These are phyloP conservation scores for Pilaira anomala DNA, from an alignment of 192 early-diverging fungal species.

Conservation along the genomic window DNA sequence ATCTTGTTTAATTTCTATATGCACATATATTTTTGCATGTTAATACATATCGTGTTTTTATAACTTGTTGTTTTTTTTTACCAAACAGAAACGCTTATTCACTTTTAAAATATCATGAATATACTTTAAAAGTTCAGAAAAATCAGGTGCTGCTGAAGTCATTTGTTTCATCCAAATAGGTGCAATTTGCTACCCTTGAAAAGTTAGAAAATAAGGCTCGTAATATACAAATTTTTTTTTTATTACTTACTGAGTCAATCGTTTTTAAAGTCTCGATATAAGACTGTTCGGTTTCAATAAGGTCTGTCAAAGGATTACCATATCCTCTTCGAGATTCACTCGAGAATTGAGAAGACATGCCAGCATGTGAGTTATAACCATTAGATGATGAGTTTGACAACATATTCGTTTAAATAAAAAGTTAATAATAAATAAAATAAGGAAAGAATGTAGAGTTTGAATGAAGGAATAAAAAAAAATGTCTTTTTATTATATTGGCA, in stretches of 20 bases:
- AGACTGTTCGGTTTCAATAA: constrained; percentile 52
- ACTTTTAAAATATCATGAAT: constrained; percentile 47
- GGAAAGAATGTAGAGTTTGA: not conserved
- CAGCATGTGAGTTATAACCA: not conserved
- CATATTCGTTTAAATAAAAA: too few species aligned
- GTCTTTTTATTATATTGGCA: too few species aligned
- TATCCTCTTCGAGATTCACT: constrained; percentile 9
- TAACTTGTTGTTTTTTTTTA: constrained; percentile 8
- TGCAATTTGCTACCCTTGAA: constrained; percentile 48
- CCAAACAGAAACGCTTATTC: constrained; percentile 48
- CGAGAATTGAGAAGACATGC: constrained; percentile 20
- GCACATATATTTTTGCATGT: not conserved
- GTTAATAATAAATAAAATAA: not conserved
- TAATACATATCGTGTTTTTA: too few species aligned
- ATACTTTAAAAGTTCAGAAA: constrained; percentile 44
- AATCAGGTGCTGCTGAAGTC: constrained; percentile 46
- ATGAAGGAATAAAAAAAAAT: too few species aligned
- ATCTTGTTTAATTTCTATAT: constrained; percentile 39
- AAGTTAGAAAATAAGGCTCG: constrained; percentile 2
- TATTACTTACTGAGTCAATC: constrained; percentile 45
- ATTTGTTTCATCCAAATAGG: constrained; percentile 47
- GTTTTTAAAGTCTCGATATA: constrained; percentile 50
- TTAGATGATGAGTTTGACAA: constrained; percentile 8
- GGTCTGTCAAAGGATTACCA: constrained; percentile 46
- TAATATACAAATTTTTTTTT: not conserved